Conservation (phyloP, 306 rosid species). For the Gastrolobium villosum region DNA sequence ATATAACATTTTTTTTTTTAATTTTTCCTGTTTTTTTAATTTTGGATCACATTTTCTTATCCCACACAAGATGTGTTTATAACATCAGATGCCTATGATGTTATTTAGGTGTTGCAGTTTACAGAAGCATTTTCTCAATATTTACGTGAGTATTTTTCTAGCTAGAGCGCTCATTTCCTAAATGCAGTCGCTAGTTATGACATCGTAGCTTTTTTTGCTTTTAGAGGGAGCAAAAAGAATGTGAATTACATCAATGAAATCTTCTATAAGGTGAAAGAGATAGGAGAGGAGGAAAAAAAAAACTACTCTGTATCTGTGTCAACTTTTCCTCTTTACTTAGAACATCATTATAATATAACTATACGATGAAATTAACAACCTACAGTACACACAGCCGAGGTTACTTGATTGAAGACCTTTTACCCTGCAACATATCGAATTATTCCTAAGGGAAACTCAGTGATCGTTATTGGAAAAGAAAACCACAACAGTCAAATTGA, state of each 20-base stretch:
- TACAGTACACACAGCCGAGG: neutral
- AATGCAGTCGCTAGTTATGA: neutral
- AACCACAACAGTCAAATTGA: conserved; percentile 15
- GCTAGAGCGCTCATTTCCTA: neutral
- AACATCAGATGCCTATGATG: no score
- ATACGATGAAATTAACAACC: neutral
- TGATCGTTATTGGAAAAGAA: neutral
- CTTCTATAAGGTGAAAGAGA: neutral
- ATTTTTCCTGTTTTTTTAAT: no score
- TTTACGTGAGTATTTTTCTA: conserved; percentile 7
- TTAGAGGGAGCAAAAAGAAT: neutral
- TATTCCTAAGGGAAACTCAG: neutral
- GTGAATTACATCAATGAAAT: neutral
- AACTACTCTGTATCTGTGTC: neutral
- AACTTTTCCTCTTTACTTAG: neutral
- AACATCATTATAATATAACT: neutral
- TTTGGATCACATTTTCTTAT: no score
- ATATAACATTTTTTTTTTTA: no score
- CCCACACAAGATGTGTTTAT: no score
- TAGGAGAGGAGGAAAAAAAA: neutral
- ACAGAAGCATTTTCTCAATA: conserved; percentile 5
- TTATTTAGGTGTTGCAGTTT: neutral
- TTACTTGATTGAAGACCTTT: conserved; percentile 1
- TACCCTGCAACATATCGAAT: neutral
- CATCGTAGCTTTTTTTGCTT: neutral